Percentiles rank a stretch among this genome's conserved stretches.
phyloP scores from a whole-genome alignment of 1,139 yeast species.

The Pichia sp. region DNA sequence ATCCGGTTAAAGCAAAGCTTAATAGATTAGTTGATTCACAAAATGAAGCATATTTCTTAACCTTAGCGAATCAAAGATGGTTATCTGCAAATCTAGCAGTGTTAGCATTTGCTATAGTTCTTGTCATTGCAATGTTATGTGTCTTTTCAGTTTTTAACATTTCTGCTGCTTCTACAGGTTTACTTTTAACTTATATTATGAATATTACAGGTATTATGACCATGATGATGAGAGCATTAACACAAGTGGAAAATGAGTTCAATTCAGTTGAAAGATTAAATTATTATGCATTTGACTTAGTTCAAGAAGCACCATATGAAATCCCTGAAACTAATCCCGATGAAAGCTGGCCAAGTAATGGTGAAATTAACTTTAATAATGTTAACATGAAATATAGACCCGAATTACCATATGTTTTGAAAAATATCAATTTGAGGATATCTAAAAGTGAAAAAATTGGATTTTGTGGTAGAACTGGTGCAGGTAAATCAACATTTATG shows the following conservation, averaged over 20 bases:
- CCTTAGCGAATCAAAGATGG: slow-evolving; percentile 76
- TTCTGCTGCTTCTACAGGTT: slow-evolving; percentile 62
- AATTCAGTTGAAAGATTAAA: slow-evolving; percentile 46
- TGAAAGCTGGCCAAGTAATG: slow-evolving; percentile 54
- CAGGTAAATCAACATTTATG: slow-evolving; percentile 58
- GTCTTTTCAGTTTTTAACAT: slow-evolving; percentile 57
- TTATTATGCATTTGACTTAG: slow-evolving; percentile 46
- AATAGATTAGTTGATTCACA: slow-evolving; percentile 48
- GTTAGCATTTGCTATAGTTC: slow-evolving; percentile 43
- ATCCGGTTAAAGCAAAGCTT: slow-evolving; percentile 46
- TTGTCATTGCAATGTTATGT: slow-evolving; percentile 51
- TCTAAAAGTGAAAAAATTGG: slow-evolving; percentile 51
- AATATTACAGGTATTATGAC: slow-evolving; percentile 44
- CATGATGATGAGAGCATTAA: slow-evolving; percentile 43
- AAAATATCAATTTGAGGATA: slow-evolving; percentile 38
- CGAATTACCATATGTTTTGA: slow-evolving; percentile 41
- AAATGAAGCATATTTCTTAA: slow-evolving; percentile 66
- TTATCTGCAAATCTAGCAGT: slow-evolving; percentile 58
- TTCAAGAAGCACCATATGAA: slow-evolving; percentile 52
- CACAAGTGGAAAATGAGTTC: slow-evolving; percentile 48
- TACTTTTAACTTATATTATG: slow-evolving; percentile 55
- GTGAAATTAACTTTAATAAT: slow-evolving; percentile 38
- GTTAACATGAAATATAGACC: slow-evolving; percentile 43
- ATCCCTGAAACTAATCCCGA: slow-evolving; percentile 51
- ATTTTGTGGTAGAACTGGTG: slow-evolving; percentile 62